Evolutionary conservation across 495 filamentous ascomycete genomes (phyloP).

Genomic region (Monascus purpureus): DNA sequence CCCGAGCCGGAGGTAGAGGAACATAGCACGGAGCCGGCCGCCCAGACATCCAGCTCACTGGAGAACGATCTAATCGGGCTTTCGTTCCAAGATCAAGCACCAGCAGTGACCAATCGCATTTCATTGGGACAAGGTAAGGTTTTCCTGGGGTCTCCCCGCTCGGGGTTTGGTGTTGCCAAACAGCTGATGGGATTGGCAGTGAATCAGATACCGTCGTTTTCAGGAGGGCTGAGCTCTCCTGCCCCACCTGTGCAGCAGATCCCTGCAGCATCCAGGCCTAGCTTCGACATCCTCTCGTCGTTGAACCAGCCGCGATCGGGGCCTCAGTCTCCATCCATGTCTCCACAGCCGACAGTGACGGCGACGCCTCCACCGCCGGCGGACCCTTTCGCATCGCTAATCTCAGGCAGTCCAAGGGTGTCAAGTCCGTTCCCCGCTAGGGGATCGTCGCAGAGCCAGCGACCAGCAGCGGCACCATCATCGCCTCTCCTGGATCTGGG

Average conservation of each 20-base stretch:
- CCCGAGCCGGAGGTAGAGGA: conserved; percentile 38
- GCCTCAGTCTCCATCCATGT: conserved; percentile 37
- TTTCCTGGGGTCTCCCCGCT: conserved; percentile 40
- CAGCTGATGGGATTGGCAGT: conserved; percentile 17
- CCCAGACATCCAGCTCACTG: conserved; percentile 27
- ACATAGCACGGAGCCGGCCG: conserved; percentile 27
- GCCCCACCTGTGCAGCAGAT: conserved; percentile 20
- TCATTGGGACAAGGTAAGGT: conserved; percentile 64
- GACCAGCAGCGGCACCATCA: conserved; percentile 12
- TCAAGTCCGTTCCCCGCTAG: conserved; percentile 21
- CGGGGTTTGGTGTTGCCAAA: too few relatives aligned
- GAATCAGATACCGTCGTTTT: conserved; percentile 11
- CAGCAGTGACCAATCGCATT: conserved; percentile 67
- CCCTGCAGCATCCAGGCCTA: conserved; percentile 27
- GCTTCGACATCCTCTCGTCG: conserved; percentile 50
- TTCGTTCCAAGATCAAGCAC: conserved; percentile 47
- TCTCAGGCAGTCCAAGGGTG: conserved; percentile 38
- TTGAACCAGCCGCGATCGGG: conserved; percentile 26
- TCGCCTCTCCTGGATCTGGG: conserved; percentile 32
- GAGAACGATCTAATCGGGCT: conserved; percentile 58
- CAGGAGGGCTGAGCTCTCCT: conserved; percentile 14
- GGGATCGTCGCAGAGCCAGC: conserved; percentile 8
- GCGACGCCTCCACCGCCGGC: conserved; percentile 23
- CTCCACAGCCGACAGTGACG: conserved; percentile 19
- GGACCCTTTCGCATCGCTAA: conserved; percentile 62